phyloP scores from a whole-genome alignment of 2,329 filamentous ascomycete species.

The Cytospora piceicola region DNA sequence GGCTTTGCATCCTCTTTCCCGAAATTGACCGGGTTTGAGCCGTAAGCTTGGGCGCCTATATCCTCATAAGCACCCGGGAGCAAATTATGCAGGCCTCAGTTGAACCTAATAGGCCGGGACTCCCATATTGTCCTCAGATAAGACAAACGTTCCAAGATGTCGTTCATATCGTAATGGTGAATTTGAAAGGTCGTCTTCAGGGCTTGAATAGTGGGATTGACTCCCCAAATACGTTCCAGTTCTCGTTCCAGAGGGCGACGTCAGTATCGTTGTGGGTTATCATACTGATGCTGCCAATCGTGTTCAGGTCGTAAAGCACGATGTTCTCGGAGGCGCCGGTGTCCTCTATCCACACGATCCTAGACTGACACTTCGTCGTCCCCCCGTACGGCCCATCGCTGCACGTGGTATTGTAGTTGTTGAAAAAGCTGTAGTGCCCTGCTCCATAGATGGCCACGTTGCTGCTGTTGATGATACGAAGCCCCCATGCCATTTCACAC shows the following conservation, averaged over 20 bases:
- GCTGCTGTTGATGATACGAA: slow-evolving; percentile 60
- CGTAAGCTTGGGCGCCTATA: background rate
- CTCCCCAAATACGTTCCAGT: slow-evolving; percentile 42
- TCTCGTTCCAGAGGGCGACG: slow-evolving; percentile 41
- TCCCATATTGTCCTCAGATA: background rate
- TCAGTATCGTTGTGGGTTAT: slow-evolving; percentile 41
- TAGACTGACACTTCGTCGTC: slow-evolving; percentile 50
- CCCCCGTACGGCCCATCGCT: slow-evolving; percentile 41
- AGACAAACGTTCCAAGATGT: background rate
- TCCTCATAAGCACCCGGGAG: background rate
- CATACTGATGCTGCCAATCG: slow-evolving; percentile 46
- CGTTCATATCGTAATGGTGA: background rate
- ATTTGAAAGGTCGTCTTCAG: slow-evolving; percentile 2
- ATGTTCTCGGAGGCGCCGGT: slow-evolving; percentile 32
- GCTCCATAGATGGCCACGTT: slow-evolving; percentile 63
- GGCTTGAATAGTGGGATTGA: slow-evolving; percentile 34
- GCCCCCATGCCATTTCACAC: slow-evolving; percentile 65
- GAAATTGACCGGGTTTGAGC: background rate
- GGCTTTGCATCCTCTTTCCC: background rate
- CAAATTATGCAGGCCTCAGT: background rate
- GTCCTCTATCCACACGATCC: slow-evolving; percentile 41
- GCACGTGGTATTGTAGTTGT: slow-evolving; percentile 61
- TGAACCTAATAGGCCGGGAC: background rate
- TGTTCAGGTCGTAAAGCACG: slow-evolving; percentile 47
- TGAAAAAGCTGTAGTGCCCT: slow-evolving; percentile 70